phyloP scores from a whole-genome alignment of 768 basidiomycete species.

The Boletus sp. region DNA sequence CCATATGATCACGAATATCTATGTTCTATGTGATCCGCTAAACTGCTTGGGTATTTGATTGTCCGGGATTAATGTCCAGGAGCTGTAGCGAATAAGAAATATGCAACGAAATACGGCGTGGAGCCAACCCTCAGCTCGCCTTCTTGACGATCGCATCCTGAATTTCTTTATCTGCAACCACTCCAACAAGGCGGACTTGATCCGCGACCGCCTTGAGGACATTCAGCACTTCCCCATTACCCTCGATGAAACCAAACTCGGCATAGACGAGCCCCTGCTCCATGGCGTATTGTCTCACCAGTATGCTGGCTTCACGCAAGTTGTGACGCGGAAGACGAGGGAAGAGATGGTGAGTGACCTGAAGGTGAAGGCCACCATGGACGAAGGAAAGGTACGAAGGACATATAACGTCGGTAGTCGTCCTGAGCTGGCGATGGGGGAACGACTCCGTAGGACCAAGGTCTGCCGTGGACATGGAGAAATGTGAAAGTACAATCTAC shows the following conservation, averaged over 20 bases:
- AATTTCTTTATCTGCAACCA: conserved; percentile 76
- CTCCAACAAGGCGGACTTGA: conserved; percentile 78
- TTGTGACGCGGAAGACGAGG: conserved; percentile 95
- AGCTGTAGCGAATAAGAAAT: neutral
- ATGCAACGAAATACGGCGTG: neutral
- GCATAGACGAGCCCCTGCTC: conserved; percentile 85
- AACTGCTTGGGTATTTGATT: conserved; percentile 16
- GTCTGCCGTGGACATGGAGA: conserved; percentile 90
- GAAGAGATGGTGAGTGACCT: conserved; percentile 96
- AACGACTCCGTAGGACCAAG: conserved; percentile 90
- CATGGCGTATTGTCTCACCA: conserved; percentile 85
- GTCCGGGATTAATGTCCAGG: neutral
- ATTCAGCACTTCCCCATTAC: conserved; percentile 80
- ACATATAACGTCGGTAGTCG: conserved; percentile 96
- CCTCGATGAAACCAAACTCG: conserved; percentile 86
- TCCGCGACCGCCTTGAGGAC: conserved; percentile 83
- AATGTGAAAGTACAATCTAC: conserved; percentile 95
- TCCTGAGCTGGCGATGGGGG: conserved; percentile 89
- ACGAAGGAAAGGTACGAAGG: conserved; percentile 78
- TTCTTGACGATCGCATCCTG: conserved; percentile 58
- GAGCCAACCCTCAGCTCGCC: conserved; percentile 6
- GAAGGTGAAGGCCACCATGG: conserved; percentile 96
- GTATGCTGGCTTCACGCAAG: conserved; percentile 70
- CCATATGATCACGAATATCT: neutral
- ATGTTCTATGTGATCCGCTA: neutral